Percentiles rank a stretch among this genome's conserved stretches.
Evolutionary conservation across 2,329 filamentous ascomycete species (phyloP).

Genomic region (Coniochaeta sp.): DNA sequence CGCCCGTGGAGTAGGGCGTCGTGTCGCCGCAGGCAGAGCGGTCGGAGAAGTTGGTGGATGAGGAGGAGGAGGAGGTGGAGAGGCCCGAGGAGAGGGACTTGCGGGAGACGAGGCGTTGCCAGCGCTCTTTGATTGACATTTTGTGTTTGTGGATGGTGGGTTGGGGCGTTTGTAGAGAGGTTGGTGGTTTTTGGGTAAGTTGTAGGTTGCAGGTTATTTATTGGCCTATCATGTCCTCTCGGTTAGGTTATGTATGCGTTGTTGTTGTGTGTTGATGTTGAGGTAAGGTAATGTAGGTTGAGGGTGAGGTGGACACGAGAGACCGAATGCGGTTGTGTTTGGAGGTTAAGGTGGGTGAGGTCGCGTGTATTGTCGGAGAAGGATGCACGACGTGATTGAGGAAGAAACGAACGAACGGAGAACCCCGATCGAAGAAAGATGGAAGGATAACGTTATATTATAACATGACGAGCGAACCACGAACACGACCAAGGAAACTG

Average conservation of each 20-base stretch:
- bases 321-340: neutral
- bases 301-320: neutral
- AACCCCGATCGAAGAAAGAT: neutral
- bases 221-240: neutral
- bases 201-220: neutral
- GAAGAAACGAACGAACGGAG: neutral
- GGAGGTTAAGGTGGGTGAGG: neutral
- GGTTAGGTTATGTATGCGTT: neutral
- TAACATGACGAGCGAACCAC: neutral
- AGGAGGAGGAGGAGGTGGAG: constrained; percentile 1
- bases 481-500: neutral
- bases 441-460: neutral
- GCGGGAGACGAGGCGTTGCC: constrained; percentile 9
- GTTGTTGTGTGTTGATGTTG: too few relatives aligned
- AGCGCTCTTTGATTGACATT: constrained; percentile 14
- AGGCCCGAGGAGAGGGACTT: constrained; percentile 8
- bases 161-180: neutral
- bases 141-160: too few relatives aligned
- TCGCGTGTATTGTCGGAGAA: too few relatives aligned
- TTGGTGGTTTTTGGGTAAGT: neutral
- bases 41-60: neutral
- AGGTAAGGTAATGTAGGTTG: too few relatives aligned
- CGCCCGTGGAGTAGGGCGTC: neutral
- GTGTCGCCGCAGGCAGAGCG: neutral
- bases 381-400: neutral